Conservation (phyloP, 352 stramenopile genomes). For the Phytophthora macrochlamydospora region DNA sequence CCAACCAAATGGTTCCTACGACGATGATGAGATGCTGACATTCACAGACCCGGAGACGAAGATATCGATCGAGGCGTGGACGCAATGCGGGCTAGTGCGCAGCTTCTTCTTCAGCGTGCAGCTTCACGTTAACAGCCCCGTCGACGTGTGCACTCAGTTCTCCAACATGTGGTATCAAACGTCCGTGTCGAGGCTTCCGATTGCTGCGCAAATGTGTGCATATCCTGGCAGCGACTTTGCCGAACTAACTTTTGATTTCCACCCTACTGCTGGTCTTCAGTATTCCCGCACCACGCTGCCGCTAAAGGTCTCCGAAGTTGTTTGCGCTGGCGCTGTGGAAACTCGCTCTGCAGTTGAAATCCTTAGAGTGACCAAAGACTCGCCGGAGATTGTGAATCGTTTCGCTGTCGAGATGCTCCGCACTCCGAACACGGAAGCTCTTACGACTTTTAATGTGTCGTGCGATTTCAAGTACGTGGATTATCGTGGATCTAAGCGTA, state of each 20-base stretch:
- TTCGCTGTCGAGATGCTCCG: slow-evolving; percentile 65
- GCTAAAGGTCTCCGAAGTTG: slow-evolving; percentile 45
- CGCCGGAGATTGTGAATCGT: slow-evolving; percentile 50
- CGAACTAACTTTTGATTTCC: slow-evolving; percentile 68
- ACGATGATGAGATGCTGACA: slow-evolving; percentile 29
- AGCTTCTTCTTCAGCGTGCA: slow-evolving; percentile 52
- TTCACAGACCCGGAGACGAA: slow-evolving; percentile 49
- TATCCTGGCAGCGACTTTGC: slow-evolving; percentile 66
- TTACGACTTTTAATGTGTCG: slow-evolving; percentile 50
- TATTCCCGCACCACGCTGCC: slow-evolving; percentile 36
- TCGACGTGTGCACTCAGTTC: slow-evolving; percentile 55
- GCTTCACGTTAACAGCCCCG: slow-evolving; percentile 47
- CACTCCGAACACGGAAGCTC: slow-evolving; percentile 29
- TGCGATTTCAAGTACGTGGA: slow-evolving; percentile 64
- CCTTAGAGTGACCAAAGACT: slow-evolving; percentile 34
- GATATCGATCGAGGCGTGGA: slow-evolving; percentile 63
- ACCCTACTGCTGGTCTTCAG: slow-evolving; percentile 44
- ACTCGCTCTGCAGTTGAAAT: slow-evolving; percentile 39
- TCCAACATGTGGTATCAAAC: slow-evolving; percentile 70
- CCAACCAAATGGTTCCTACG: slow-evolving; percentile 19
- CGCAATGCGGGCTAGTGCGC: slow-evolving; percentile 51
- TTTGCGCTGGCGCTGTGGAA: slow-evolving; percentile 42
- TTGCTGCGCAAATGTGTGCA: slow-evolving; percentile 43
- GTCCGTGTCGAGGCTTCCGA: slow-evolving; percentile 30
- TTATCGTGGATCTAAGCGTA: slow-evolving; percentile 15